Evolutionary conservation across 129 eudicot genomes (phyloP).

Genomic region (Flaveria ramosissima): DNA sequence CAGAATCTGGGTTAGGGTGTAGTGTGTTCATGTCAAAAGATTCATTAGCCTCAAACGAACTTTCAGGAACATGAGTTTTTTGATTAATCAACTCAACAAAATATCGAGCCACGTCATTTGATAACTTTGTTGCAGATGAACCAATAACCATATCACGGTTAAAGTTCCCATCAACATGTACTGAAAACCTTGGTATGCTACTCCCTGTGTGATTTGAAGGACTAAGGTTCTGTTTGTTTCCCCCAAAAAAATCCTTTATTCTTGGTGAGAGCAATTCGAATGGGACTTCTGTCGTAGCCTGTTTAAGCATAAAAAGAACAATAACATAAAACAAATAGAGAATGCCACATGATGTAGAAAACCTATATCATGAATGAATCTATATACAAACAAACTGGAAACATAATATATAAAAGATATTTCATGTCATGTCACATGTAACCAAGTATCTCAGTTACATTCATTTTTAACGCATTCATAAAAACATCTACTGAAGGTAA

Average conservation of each 20-base stretch:
- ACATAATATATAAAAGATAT: neutral
- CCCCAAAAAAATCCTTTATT: slow-evolving; percentile 66
- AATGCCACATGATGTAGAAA: neutral
- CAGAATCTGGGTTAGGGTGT: slow-evolving; percentile 28
- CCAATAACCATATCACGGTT: slow-evolving; percentile 50
- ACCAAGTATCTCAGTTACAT: neutral
- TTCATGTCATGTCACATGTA: slow-evolving; percentile 11
- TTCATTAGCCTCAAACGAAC: slow-evolving; percentile 27
- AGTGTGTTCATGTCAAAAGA: slow-evolving; percentile 33
- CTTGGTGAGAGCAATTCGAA: slow-evolving; percentile 55
- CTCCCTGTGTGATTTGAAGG: slow-evolving; percentile 42
- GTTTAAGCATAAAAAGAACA: slow-evolving; percentile 21
- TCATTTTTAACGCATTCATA: neutral
- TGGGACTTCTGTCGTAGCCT: slow-evolving; percentile 88
- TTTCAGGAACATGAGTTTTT: slow-evolving; percentile 42
- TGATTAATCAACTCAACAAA: slow-evolving; percentile 65
- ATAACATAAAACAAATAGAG: slow-evolving; percentile 3
- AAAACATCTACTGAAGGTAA: neutral
- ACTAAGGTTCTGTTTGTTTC: slow-evolving; percentile 40
- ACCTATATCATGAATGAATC: slow-evolving; percentile 19
- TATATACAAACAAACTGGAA: neutral
- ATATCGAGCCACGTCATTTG: slow-evolving; percentile 63
- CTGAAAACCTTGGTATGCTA: slow-evolving; percentile 56
- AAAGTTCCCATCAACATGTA: slow-evolving; percentile 57
- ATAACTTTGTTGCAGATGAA: slow-evolving; percentile 62